Base-by-base conservation (phyloP, 108 stramenopile genomes). In the Fistulifera solaris region DNA sequence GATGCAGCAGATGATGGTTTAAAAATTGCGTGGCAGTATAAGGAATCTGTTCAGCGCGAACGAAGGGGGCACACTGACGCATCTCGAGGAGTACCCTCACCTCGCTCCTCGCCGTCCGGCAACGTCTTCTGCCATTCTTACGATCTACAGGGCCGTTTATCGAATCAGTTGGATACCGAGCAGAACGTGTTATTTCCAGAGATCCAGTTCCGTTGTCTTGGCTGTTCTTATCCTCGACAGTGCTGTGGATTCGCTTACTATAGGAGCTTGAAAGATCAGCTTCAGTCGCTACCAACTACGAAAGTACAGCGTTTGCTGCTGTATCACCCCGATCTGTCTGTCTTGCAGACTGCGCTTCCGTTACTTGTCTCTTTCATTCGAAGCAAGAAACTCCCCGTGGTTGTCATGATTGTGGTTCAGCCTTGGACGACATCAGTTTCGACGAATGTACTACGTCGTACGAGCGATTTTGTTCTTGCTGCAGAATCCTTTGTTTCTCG, bases 21-120 rank as follows among this genome's bases (percentile, higher is more conserved):
- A 1, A 46, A 73, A 10, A 81, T 82, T 61, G 89, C 89, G 28
- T 90, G 89, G 89, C 89, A 90, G 54, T 90, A 90, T 54, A 76
- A 78, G 50, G 72, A 69, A 48, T 82, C 82, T 5, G 70, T 90
- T 3, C 89, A 90, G 61, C 61, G 72, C 39, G 64, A 81, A 46
- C 77, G 84, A 0, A 65, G 64, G 21, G 87, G 78, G 39, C 53
- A 58, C 44, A 17, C 4, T 11, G 11, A 6, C 11, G 6, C 44
- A 8, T 45, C 44, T 19, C 44, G 21, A 45, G n/a, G n/a, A n/a
- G 11, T 11, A 4, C 11, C 31, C 31, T 3, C 31, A 8, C 31
- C 31, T 35, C 31, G 31, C 31, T 35, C 31, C 6, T 35, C 31
- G 31, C 31, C 56, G 60, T 40, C 38, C 22, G 12, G 50, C 11